Conservation (phyloP, 2,329 filamentous ascomycete species). For the Thielaviopsis musarum region DNA sequence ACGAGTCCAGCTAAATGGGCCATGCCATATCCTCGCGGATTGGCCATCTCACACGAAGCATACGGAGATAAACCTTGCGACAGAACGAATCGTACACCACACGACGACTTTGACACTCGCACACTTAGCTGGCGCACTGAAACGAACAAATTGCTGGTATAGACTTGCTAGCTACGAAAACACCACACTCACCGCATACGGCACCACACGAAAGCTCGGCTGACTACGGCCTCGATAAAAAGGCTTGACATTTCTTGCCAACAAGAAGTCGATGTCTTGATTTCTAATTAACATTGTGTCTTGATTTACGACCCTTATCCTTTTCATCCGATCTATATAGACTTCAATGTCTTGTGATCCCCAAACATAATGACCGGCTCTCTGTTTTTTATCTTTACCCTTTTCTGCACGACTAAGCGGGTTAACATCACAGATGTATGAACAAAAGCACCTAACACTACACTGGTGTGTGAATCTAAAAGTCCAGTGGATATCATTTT, state of each 20-base stretch:
- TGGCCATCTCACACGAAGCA: background rate
- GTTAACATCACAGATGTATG: background rate
- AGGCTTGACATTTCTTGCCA: background rate
- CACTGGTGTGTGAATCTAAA: background rate
- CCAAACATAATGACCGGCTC: background rate
- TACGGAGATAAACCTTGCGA: background rate
- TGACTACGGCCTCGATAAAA: background rate
- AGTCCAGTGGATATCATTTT: background rate
- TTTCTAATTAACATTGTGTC: background rate
- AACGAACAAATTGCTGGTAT: background rate
- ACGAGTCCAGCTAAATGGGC: slow-evolving; percentile 61
- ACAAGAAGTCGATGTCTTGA: background rate
- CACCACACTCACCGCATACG: background rate
- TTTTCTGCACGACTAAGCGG: background rate
- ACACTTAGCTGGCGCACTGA: background rate
- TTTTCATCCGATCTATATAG: background rate
- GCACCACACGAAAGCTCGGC: background rate
- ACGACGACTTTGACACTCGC: background rate
- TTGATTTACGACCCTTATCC: background rate
- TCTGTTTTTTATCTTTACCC: background rate
- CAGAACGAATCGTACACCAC: background rate
- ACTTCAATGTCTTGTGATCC: background rate
- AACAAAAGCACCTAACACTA: background rate
- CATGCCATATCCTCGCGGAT: background rate
- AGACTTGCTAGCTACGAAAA: background rate